phyloP scores from a whole-genome alignment of 164 flowering plant species.

The Berberis vulgaris region DNA sequence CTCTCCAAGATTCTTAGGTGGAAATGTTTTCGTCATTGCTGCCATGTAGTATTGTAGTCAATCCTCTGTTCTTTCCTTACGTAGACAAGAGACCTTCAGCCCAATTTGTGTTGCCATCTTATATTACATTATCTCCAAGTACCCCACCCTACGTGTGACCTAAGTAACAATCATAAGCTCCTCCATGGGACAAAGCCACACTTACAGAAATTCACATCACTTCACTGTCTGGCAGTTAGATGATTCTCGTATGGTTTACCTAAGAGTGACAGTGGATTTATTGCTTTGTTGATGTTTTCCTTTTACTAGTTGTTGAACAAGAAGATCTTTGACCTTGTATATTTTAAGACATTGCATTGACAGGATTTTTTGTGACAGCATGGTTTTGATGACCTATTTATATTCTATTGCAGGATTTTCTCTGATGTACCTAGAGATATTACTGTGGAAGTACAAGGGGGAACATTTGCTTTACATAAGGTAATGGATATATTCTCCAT shows the following conservation, averaged over 20 bases:
- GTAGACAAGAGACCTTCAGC: too few relatives aligned
- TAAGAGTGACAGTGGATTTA: background rate
- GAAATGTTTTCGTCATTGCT: too few relatives aligned
- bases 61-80: too few relatives aligned
- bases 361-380: background rate
- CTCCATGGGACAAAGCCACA: background rate
- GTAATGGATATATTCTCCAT: slow-evolving; percentile 18
- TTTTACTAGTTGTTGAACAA: background rate
- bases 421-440: slow-evolving; percentile 84
- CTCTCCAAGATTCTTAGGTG: too few relatives aligned
- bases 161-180: background rate
- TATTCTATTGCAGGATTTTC: slow-evolving; percentile 46
- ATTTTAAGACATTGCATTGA: background rate
- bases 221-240: background rate
- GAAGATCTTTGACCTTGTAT: background rate
- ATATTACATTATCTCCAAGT: too few relatives aligned
- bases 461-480: slow-evolving; percentile 62
- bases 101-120: too few relatives aligned
- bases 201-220: background rate
- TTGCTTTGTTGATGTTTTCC: background rate
- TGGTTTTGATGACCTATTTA: background rate
- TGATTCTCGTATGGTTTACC: background rate
- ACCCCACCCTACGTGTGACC: too few relatives aligned
- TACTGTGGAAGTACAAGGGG: slow-evolving; percentile 56
- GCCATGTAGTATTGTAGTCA: too few relatives aligned